Evolutionary conservation across 1,284 basidiomycete species (phyloP).

Genomic region (Peniophora sp.): DNA sequence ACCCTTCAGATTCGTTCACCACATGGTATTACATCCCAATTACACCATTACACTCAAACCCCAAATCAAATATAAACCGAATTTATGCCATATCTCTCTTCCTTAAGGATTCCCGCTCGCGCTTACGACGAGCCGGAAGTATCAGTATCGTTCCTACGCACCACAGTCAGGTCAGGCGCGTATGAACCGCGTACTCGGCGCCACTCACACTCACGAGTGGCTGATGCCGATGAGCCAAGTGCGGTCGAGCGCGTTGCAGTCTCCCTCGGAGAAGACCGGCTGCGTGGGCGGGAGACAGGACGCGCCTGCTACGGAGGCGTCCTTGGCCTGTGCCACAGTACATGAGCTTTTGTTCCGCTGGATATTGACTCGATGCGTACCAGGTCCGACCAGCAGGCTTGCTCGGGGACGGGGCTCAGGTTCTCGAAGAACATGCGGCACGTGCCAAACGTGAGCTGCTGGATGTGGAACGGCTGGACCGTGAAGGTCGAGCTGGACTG

Average conservation of each 20-base stretch:
- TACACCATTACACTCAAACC: no score
- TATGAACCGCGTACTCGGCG: no score
- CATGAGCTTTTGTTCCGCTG: not conserved
- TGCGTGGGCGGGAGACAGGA: constrained; percentile 18
- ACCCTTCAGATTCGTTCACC: no score
- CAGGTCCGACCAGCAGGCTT: constrained; percentile 16
- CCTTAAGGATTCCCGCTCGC: no score
- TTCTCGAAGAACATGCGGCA: constrained; percentile 22
- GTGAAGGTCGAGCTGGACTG: constrained; percentile 17
- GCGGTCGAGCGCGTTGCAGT: constrained; percentile 12
- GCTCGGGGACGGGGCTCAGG: constrained; percentile 11
- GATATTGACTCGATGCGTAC: not conserved
- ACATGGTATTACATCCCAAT: no score
- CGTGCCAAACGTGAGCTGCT: constrained; percentile 20
- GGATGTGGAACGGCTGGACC: constrained; percentile 15
- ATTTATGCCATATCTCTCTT: no score
- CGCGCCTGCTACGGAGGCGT: constrained; percentile 12
- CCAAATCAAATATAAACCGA: no score
- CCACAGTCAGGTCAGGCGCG: no score
- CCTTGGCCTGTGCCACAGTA: constrained; percentile 13
- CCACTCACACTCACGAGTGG: not conserved
- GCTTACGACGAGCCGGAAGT: no score
- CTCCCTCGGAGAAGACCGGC: constrained; percentile 16
- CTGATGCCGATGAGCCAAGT: not conserved
- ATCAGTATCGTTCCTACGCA: no score